Evolutionary conservation across 495 filamentous ascomycete species (phyloP), one percentile per base, ranked within the genome.

Genomic region (Apiosordaria backusii): DNA sequence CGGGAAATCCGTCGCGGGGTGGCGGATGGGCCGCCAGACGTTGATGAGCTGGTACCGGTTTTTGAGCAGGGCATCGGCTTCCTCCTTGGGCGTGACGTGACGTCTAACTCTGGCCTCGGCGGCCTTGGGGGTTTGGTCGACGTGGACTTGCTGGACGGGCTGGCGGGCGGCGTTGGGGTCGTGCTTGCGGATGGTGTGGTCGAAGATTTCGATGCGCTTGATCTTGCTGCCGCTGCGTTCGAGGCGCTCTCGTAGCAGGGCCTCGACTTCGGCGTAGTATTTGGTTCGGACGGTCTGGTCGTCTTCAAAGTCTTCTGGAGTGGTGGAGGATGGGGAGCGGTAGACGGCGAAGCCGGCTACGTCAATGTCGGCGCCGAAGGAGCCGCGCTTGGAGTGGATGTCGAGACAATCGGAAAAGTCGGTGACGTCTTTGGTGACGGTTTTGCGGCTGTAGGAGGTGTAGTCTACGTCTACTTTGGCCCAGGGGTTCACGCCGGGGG

Each of bases 181-280:
- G 13, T 83, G 78, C 21, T 85, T 81, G 3, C 92, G 89, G 78
- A 96, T 89, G 13, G 92, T 96, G 73, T 97, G 91, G 80, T 97
- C 92, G 81, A 97, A 96, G 64, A 97, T 79, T 63, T 90, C 77
- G 19, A 96, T 79, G 54, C 85, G 80, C 29, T 87, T 81, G 22
- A 85, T 58, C 35, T 64, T 68, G 9, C 19, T 27, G 4, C 25
- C 81, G 23, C 86, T 87, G 3, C 87, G 27, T 1, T 35, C 83
- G 3, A 92, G 78, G 53, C 86, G 77, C 4, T 79, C 77, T 4
- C 86, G 78, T 3, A 97, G 71, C 25, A 96, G 78, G 0, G 83
- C 71, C 73, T 91, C 87, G n/a, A 93, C 85, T 65, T 95, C 91
- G 16, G 88, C 85, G 83, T 96, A 97, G 80, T 96, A 97, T 29